phyloP scores from a whole-genome alignment of 2,329 filamentous ascomycete species.

The Colletotrichum coccodes region DNA sequence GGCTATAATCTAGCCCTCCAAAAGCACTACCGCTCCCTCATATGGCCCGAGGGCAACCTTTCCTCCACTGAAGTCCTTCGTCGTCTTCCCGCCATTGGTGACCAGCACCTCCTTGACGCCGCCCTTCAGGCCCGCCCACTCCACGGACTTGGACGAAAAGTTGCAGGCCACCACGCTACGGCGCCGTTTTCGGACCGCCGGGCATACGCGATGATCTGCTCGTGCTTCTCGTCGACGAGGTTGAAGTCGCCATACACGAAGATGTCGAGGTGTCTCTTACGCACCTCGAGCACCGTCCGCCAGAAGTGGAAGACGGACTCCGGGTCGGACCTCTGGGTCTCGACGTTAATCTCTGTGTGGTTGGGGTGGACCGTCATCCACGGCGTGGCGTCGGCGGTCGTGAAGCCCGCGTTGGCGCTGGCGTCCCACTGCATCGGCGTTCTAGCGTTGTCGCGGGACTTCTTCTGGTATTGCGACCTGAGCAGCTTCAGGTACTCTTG shows the following conservation, averaged over 20 bases:
- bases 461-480: constrained; percentile 61
- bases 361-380: constrained; percentile 79
- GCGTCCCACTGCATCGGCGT: constrained; percentile 78
- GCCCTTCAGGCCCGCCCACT: constrained; percentile 41
- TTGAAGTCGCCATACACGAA: constrained; percentile 72
- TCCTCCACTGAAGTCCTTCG: constrained; percentile 39
- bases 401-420: constrained; percentile 72
- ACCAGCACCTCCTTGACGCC: constrained; percentile 45
- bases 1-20: constrained; percentile 33
- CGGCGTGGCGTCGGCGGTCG: constrained; percentile 58
- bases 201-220: constrained; percentile 50
- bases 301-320: constrained; percentile 71
- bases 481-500: constrained; percentile 48
- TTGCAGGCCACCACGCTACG: constrained; percentile 49
- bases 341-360: constrained; percentile 71
- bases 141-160: constrained; percentile 45
- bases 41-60: constrained; percentile 47
- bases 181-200: constrained; percentile 44
- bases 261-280: constrained; percentile 69
- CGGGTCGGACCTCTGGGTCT: constrained; percentile 56
- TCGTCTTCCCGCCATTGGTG: constrained; percentile 43
- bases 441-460: constrained; percentile 75
- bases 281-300: constrained; percentile 64
- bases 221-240: constrained; percentile 48
- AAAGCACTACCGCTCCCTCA: constrained; percentile 47